These are phyloP conservation scores for Canavalia ensiformis DNA, from an alignment of 306 rosid species.

Conservation along the genomic window DNA sequence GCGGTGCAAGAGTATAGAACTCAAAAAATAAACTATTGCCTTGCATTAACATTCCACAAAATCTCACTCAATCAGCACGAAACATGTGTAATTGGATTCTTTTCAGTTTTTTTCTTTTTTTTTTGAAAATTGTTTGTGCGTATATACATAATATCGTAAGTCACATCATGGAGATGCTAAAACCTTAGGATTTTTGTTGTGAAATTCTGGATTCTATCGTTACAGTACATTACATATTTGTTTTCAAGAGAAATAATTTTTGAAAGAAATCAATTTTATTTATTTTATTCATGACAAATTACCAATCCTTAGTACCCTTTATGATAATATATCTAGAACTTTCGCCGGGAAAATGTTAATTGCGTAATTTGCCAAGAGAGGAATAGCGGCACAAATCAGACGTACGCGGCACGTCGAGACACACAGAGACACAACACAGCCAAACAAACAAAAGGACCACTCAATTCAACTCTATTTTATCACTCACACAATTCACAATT, in stretches of 20 bases:
- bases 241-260: background rate
- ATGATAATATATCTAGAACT: background rate
- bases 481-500: background rate
- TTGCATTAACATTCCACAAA: background rate
- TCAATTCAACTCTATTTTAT: background rate
- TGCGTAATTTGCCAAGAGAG: background rate
- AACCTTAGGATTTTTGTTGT: background rate
- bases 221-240: background rate
- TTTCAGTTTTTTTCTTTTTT: background rate
- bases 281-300: background rate
- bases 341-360: background rate
- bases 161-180: background rate
- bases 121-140: background rate
- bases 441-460: background rate
- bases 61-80: background rate
- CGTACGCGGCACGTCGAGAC: conserved; percentile 58
- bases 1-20: too few species aligned
- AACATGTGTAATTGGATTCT: background rate
- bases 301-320: too few species aligned
- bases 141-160: background rate
- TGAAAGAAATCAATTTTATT: background rate
- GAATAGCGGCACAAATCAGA: conserved; percentile 2
- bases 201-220: background rate
- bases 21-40: too few species aligned
- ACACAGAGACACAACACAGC: conserved; percentile 3